These are phyloP conservation scores for Gastrolobium bilobum DNA, from an alignment of 306 rosid genomes.

Conservation along the genomic window DNA sequence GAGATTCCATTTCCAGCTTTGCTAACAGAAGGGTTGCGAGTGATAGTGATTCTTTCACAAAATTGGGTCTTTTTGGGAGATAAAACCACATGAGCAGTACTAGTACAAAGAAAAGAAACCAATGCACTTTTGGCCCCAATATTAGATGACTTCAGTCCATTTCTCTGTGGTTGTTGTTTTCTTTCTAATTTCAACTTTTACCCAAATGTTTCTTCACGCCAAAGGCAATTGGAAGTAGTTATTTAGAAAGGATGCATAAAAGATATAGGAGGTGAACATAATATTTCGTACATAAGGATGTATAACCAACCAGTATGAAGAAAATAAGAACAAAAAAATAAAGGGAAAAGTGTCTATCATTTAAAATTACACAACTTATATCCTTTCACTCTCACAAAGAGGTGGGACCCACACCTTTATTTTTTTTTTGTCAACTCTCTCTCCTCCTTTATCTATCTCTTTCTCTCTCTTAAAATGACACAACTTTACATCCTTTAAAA, in stretches of 20 bases:
- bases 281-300: slow-evolving; percentile 13
- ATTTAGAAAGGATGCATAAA: slow-evolving; percentile 1
- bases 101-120: slow-evolving; percentile 31
- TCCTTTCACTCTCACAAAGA: no score
- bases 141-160: slow-evolving; percentile 54
- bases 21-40: not conserved
- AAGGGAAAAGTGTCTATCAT: no score
- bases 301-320: not conserved
- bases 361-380: no score
- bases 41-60: slow-evolving; percentile 48
- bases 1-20: slow-evolving; percentile 43
- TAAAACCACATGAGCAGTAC: slow-evolving; percentile 45
- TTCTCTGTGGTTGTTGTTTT: slow-evolving; percentile 45
- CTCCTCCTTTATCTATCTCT: no score
- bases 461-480: no score
- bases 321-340: not conserved
- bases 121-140: slow-evolving; percentile 47
- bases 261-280: slow-evolving; percentile 3
- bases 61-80: slow-evolving; percentile 38
- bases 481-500: no score
- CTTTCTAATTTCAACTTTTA: slow-evolving; percentile 51
- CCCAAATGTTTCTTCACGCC: slow-evolving; percentile 41
- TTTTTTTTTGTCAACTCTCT: no score
- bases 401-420: no score
- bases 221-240: slow-evolving; percentile 35